Percentiles rank a stretch among this genome's conserved stretches.
Conservation (phyloP, 768 basidiomycete species). For the Stropharia rugosoannulata region DNA sequence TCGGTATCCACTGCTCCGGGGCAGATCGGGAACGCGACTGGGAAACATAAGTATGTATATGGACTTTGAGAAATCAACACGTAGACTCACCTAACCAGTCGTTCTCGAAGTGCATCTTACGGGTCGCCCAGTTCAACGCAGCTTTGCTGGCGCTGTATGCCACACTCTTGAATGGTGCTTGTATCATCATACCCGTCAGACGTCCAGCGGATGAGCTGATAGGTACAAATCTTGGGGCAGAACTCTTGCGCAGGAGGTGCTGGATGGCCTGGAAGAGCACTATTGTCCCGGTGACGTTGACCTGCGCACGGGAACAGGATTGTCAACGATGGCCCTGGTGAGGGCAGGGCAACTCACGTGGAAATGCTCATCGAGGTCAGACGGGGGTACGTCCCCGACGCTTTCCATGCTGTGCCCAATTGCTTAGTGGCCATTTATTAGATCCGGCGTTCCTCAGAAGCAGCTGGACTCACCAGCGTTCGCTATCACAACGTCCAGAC, state of each 20-base stretch:
- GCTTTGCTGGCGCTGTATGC: conserved; percentile 3
- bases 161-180: background rate
- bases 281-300: background rate
- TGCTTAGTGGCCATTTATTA: too few relatives aligned
- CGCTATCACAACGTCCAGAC: too few relatives aligned
- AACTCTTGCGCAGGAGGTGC: background rate
- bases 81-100: background rate
- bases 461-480: too few relatives aligned
- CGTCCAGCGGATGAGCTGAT: background rate
- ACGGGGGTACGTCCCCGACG: background rate
- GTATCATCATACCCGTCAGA: background rate
- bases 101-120: conserved; percentile 10
- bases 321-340: too few relatives aligned
- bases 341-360: background rate
- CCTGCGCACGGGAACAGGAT: background rate
- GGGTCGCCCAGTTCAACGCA: conserved; percentile 2
- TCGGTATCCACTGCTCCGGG: too few relatives aligned
- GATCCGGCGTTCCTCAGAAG: too few relatives aligned
- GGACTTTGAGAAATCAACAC: too few relatives aligned
- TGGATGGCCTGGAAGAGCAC: conserved; percentile 5
- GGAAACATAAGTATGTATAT: too few relatives aligned
- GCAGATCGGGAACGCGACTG: too few relatives aligned
- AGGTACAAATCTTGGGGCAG: background rate
- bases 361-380: background rate
- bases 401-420: too few relatives aligned